phyloP scores from a whole-genome alignment of 768 basidiomycete species.

The Tricholoma furcatifolium region DNA sequence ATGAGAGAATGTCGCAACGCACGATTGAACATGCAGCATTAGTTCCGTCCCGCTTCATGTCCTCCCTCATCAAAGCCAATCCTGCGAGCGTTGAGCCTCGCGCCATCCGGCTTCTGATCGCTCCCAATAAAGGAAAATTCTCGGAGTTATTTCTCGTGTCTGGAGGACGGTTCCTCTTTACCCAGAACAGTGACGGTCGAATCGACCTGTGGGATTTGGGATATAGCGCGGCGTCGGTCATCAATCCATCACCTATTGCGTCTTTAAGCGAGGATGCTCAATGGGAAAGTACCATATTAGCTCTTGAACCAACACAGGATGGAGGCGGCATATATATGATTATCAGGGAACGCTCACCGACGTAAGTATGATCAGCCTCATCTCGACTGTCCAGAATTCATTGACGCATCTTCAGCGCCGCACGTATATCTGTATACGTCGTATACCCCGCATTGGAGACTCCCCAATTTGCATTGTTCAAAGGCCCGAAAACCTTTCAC shows the following conservation, averaged over 20 bases:
- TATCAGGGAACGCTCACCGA: constrained; percentile 1
- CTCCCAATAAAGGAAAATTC: constrained; percentile 1
- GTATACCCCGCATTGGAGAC: background rate
- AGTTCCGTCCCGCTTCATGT: constrained; percentile 1
- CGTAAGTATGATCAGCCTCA: background rate
- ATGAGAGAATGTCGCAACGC: constrained; percentile 2
- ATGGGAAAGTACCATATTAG: constrained; percentile 3
- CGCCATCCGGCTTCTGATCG: constrained; percentile 1
- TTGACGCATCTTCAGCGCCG: background rate
- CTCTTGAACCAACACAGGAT: constrained; percentile 3
- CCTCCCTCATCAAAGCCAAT: background rate
- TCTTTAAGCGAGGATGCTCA: constrained; percentile 6
- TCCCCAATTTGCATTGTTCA: constrained; percentile 3
- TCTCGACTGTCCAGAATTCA: background rate
- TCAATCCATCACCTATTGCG: background rate
- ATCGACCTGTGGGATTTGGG: constrained; percentile 10
- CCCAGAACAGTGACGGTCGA: constrained; percentile 4
- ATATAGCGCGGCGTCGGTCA: background rate
- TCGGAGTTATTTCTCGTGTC: constrained; percentile 4
- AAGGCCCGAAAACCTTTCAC: background rate
- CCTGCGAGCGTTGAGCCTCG: background rate
- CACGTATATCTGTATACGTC: constrained; percentile 1
- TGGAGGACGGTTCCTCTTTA: constrained; percentile 10
- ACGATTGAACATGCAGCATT: constrained; percentile 4
- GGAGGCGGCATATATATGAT: constrained; percentile 3